Percentiles rank a stretch among this genome's conserved stretches.
These are phyloP conservation scores for Suhomyces emberorum DNA, from an alignment of 805 yeast genomes.

Conservation along the genomic window DNA sequence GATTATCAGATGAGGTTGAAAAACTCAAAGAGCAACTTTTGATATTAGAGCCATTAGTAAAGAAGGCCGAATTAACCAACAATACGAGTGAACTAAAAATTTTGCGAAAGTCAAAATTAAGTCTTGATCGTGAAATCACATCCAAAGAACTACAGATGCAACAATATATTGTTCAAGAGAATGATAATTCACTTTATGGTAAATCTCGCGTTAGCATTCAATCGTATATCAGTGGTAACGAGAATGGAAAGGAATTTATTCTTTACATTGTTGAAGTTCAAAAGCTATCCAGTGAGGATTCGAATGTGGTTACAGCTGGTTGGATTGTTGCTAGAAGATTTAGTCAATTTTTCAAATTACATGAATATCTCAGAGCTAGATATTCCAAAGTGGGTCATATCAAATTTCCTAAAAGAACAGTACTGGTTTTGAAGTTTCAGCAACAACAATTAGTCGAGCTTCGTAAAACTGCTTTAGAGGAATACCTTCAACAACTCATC, in stretches of 20 bases:
- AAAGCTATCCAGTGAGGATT: constrained; percentile 40
- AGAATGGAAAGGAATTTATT: constrained; percentile 56
- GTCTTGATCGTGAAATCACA: constrained; percentile 69
- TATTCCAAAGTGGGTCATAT: constrained; percentile 50
- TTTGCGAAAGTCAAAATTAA: constrained; percentile 60
- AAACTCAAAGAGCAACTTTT: constrained; percentile 57
- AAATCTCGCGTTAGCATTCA: constrained; percentile 55
- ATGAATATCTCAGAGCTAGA: constrained; percentile 55
- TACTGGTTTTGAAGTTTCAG: constrained; percentile 68
- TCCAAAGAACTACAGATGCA: constrained; percentile 72
- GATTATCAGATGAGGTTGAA: constrained; percentile 55
- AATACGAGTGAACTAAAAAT: constrained; percentile 66
- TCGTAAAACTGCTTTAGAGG: constrained; percentile 58
- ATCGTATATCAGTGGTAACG: constrained; percentile 54
- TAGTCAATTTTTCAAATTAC: constrained; percentile 74
- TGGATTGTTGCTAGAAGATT: constrained; percentile 93
- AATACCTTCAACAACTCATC: constrained; percentile 57
- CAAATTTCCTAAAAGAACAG: constrained; percentile 57
- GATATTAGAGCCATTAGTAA: constrained; percentile 63
- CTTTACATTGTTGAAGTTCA: constrained; percentile 77
- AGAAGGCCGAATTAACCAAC: constrained; percentile 83
- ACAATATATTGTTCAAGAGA: constrained; percentile 79
- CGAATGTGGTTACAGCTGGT: constrained; percentile 54
- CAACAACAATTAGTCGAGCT: constrained; percentile 59
- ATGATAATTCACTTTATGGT: constrained; percentile 71